These are phyloP conservation scores for Bonia amplexicaulis DNA, from an alignment of 176 grass and related monocot genomes.

Conservation along the genomic window DNA sequence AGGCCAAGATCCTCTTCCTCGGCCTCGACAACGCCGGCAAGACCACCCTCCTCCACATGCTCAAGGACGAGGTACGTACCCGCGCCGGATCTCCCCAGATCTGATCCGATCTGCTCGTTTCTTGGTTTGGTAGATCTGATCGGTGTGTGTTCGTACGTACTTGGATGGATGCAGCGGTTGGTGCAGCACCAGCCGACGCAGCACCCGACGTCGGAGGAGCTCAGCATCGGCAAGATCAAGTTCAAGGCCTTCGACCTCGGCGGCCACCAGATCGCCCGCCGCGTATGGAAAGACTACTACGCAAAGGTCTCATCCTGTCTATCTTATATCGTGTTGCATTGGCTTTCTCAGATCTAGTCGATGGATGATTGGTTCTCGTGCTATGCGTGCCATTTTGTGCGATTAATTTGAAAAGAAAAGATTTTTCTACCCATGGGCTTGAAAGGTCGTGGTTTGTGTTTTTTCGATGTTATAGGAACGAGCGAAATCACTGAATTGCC, in stretches of 20 bases:
- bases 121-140: not conserved
- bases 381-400: not conserved
- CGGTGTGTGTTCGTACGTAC: not conserved
- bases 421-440: not conserved
- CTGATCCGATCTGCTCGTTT: not conserved
- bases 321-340: not conserved
- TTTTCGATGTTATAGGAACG: not conserved
- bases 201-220: conserved; percentile 76
- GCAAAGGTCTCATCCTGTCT: conserved; percentile 40
- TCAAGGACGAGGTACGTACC: conserved; percentile 54
- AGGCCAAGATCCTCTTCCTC: conserved; percentile 81
- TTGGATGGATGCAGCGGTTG: conserved; percentile 40
- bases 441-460: not conserved
- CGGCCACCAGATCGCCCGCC: conserved; percentile 69
- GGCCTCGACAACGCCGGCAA: conserved; percentile 77
- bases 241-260: conserved; percentile 80
- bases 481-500: not conserved
- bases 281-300: conserved; percentile 82
- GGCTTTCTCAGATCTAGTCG: conserved; percentile 13
- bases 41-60: conserved; percentile 77
- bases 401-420: not conserved
- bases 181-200: conserved; percentile 84
- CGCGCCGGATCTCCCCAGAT: not conserved
- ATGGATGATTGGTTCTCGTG: not conserved
- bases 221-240: conserved; percentile 80